Percentiles rank a stretch among this genome's conserved stretches.
phyloP scores from a whole-genome alignment of 805 yeast species.

The Wickerhamiella vanderwaltii region DNA sequence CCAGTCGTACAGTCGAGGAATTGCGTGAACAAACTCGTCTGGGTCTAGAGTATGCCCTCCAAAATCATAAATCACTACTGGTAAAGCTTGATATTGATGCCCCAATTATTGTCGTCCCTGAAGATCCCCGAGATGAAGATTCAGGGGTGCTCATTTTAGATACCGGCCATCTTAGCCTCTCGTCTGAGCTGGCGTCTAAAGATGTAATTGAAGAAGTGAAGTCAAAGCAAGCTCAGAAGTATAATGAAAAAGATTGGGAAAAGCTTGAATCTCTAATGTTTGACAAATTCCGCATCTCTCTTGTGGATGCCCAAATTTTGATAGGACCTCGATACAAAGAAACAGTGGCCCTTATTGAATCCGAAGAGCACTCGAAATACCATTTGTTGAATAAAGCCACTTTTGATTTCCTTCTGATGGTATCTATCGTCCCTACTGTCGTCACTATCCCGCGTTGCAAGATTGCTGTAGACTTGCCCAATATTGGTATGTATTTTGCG shows the following conservation, averaged over 20 bases:
- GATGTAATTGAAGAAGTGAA: conserved; percentile 57
- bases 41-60: conserved; percentile 85
- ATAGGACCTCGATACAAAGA: conserved; percentile 73
- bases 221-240: conserved; percentile 39
- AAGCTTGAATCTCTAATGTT: conserved; percentile 69
- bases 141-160: conserved; percentile 87
- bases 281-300: conserved; percentile 64
- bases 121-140: conserved; percentile 58
- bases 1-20: conserved; percentile 89
- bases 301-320: conserved; percentile 78
- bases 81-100: conserved; percentile 84
- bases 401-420: conserved; percentile 59
- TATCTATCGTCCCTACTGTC: conserved; percentile 78
- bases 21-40: conserved; percentile 78
- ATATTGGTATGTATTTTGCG: conserved; percentile 56
- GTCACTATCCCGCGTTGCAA: conserved; percentile 57
- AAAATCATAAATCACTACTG: conserved; percentile 84
- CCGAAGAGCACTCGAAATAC: neutral
- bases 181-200: conserved; percentile 51
- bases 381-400: conserved; percentile 65
- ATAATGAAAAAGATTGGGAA: conserved; percentile 61
- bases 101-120: conserved; percentile 77
- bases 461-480: conserved; percentile 67
- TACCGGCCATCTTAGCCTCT: conserved; percentile 86
- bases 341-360: conserved; percentile 44